phyloP scores from a whole-genome alignment of 495 filamentous ascomycete species.

The Aspergillus ostianus region DNA sequence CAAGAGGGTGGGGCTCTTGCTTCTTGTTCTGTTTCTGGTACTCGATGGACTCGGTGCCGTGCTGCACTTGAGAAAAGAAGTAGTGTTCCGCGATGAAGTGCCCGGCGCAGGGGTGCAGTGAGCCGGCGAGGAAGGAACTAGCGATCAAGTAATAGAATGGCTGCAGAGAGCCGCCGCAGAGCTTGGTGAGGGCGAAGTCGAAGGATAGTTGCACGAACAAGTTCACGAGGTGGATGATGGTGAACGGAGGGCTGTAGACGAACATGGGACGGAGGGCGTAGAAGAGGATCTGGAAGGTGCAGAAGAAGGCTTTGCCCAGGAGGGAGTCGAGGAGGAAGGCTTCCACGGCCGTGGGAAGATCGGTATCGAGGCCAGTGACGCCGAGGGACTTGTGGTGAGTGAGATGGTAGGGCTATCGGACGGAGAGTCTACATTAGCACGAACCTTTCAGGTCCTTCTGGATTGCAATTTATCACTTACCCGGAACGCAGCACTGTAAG shows the following conservation, averaged over 20 bases:
- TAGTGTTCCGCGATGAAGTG: slow-evolving; percentile 99
- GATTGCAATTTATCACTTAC: slow-evolving; percentile 40
- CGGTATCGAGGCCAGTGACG: slow-evolving; percentile 93
- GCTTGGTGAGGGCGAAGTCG: slow-evolving; percentile 64
- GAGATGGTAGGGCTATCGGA: slow-evolving; percentile 84
- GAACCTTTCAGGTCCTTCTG: not conserved
- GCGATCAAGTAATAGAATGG: slow-evolving; percentile 75
- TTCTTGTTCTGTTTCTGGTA: slow-evolving; percentile 33
- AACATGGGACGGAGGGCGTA: slow-evolving; percentile 98
- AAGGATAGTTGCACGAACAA: slow-evolving; percentile 72
- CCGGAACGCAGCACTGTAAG: slow-evolving; percentile 94
- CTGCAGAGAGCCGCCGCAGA: slow-evolving; percentile 52
- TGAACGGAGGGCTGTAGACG: slow-evolving; percentile 86
- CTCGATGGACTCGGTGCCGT: slow-evolving; percentile 55
- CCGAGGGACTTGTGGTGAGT: slow-evolving; percentile 99
- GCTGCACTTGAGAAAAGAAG: slow-evolving; percentile 74
- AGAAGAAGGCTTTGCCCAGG: slow-evolving; percentile 97
- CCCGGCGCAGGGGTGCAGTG: slow-evolving; percentile 89
- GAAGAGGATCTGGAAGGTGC: slow-evolving; percentile 99
- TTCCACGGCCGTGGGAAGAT: slow-evolving; percentile 90
- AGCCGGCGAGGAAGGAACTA: slow-evolving; percentile 89
- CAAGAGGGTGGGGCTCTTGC: slow-evolving; percentile 37
- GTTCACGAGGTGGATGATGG: slow-evolving; percentile 80
- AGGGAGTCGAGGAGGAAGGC: slow-evolving; percentile 94
- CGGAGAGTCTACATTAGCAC: not conserved